Conservation (phyloP, 352 stramenopile species). For the Pythium grandisporangium region DNA sequence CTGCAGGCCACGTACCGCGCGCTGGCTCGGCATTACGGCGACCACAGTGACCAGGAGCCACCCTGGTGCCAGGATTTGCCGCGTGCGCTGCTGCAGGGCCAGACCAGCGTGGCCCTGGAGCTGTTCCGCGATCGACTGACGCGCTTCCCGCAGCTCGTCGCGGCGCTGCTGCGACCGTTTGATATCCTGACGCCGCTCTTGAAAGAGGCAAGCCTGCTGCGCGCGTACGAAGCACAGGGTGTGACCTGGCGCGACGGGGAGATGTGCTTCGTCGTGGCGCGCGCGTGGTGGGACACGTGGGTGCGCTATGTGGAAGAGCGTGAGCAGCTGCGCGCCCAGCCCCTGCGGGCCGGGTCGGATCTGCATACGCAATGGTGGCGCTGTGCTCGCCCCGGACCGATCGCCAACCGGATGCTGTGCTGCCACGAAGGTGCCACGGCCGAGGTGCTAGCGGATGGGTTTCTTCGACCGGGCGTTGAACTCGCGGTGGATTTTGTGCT, state of each 20-base stretch:
- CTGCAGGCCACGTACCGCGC: conserved; percentile 18
- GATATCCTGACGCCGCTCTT: conserved; percentile 35
- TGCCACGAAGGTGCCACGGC: too few relatives aligned
- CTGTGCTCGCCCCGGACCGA: conserved; percentile 1
- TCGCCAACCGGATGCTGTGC: conserved; percentile 32
- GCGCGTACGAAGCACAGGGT: conserved; percentile 18
- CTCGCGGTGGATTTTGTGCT: conserved; percentile 38
- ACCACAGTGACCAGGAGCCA: conserved; percentile 10
- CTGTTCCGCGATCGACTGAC: conserved; percentile 19
- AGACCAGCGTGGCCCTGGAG: conserved; percentile 8
- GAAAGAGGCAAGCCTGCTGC: conserved; percentile 28
- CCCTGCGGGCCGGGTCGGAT: too few relatives aligned
- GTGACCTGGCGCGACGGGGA: conserved; percentile 31
- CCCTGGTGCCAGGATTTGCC: conserved; percentile 8
- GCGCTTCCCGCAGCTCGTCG: conserved; percentile 23
- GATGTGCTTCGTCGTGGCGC: conserved; percentile 38
- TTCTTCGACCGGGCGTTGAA: conserved; percentile 21
- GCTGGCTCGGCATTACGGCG: conserved; percentile 10
- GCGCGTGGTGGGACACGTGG: conserved; percentile 54
- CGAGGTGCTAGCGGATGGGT: conserved; percentile 23
- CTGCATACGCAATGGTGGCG: neutral
- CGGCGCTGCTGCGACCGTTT: conserved; percentile 44
- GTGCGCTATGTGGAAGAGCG: conserved; percentile 17
- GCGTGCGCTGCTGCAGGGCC: conserved; percentile 14
- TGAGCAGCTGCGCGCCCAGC: conserved; percentile 1